Conservation (phyloP, 2,329 filamentous ascomycete genomes). For the Hirsutella rhossiliensis region DNA sequence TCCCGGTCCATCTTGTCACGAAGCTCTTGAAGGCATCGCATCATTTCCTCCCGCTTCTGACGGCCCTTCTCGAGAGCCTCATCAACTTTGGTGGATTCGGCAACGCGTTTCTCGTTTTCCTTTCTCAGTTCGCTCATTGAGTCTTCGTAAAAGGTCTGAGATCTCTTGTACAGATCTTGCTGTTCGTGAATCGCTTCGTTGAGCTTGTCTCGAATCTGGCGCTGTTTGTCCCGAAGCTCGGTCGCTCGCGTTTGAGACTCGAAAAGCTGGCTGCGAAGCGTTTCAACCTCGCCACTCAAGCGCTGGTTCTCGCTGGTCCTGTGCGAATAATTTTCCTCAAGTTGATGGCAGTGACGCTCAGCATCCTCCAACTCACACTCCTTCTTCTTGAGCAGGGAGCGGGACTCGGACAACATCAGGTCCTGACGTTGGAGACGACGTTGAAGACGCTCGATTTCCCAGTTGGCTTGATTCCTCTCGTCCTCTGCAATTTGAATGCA, state of each 20-base stretch:
- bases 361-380: constrained; percentile 12
- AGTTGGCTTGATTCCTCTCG: constrained; percentile 13
- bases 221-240: constrained; percentile 20
- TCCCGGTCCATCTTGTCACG: constrained; percentile 11
- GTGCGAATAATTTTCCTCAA: constrained; percentile 11
- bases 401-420: constrained; percentile 7
- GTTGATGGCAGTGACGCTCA: constrained; percentile 10
- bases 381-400: constrained; percentile 7
- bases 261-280: constrained; percentile 13
- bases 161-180: constrained; percentile 26
- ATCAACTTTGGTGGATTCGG: constrained; percentile 12
- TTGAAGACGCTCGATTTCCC: constrained; percentile 15
- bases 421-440: constrained; percentile 9
- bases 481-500: constrained; percentile 18
- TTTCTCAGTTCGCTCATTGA: constrained; percentile 20
- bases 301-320: constrained; percentile 11
- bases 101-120: constrained; percentile 14
- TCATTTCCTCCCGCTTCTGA: constrained; percentile 20
- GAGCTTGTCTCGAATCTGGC: constrained; percentile 23
- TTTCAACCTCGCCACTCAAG: constrained; percentile 14
- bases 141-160: constrained; percentile 19
- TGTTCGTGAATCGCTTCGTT: constrained; percentile 35
- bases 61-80: constrained; percentile 14
- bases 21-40: constrained; percentile 16
- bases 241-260: constrained; percentile 10